A percentile compares a stretch with the other conserved stretches of the same genome.
These are phyloP conservation scores for Linum lewisii DNA, from an alignment of 345 rosid species.

Conservation along the genomic window DNA sequence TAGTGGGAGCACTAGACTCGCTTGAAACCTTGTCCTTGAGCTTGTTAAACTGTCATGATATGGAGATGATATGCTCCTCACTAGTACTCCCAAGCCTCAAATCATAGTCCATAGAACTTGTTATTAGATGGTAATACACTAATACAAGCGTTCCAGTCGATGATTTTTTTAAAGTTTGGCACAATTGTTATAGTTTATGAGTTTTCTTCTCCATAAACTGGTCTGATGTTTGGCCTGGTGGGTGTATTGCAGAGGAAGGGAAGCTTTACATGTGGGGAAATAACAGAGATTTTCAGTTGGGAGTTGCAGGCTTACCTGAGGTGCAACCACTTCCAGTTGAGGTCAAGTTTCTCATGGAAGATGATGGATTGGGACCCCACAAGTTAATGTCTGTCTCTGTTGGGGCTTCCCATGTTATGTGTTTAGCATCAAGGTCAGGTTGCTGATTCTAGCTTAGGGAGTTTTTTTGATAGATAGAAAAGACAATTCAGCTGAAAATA, in stretches of 20 bases:
- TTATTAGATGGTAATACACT: too few species aligned
- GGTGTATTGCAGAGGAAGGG: slow-evolving; percentile 46
- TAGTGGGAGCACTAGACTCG: too few species aligned
- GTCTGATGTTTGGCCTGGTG: background rate
- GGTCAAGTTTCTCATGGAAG: slow-evolving; percentile 66
- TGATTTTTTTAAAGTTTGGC: background rate
- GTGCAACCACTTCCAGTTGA: slow-evolving; percentile 54
- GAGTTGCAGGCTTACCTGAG: slow-evolving; percentile 78
- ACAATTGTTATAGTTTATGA: too few species aligned
- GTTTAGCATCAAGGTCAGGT: slow-evolving; percentile 54
- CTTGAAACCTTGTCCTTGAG: too few species aligned
- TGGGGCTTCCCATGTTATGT: slow-evolving; percentile 87
- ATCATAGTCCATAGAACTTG: background rate
- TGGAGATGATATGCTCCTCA: too few species aligned
- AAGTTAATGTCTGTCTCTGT: slow-evolving; percentile 58
- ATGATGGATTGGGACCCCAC: slow-evolving; percentile 46
- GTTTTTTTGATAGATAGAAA: background rate
- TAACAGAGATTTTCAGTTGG: slow-evolving; percentile 74
- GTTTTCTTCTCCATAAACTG: too few species aligned
- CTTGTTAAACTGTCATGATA: too few species aligned
- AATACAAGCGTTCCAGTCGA: too few species aligned
- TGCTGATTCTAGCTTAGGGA: background rate
- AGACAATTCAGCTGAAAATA: background rate
- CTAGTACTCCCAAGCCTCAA: too few species aligned
- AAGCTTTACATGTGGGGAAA: slow-evolving; percentile 95